Conservation (phyloP, 2,329 filamentous ascomycete species). For the Escovopsis weberi region DNA sequence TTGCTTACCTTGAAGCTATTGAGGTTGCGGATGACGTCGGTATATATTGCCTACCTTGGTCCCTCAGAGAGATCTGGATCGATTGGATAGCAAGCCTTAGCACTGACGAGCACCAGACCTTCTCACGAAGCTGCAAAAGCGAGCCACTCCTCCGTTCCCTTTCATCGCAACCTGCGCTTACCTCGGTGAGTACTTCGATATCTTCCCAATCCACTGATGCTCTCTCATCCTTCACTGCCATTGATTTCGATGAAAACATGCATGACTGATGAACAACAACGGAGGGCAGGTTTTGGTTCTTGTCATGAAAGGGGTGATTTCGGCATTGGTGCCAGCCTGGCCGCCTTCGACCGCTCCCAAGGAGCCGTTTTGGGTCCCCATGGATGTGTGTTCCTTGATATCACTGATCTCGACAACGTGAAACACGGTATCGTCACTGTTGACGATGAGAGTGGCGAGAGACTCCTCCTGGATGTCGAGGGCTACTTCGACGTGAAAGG, state of each 20-base stretch:
- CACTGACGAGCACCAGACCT: no score
- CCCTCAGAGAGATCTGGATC: no score
- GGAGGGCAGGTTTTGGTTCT: no score
- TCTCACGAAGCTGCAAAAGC: neutral
- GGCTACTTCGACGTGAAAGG: no score
- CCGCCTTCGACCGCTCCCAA: neutral
- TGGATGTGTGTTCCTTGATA: constrained; percentile 1
- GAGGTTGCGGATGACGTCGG: neutral
- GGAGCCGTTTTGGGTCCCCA: neutral
- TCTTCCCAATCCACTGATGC: no score
- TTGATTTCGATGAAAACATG: no score
- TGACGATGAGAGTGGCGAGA: no score
- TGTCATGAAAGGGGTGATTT: neutral
- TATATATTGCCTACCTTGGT: neutral
- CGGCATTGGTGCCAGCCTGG: no score
- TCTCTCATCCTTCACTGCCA: no score
- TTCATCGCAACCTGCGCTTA: constrained; percentile 1
- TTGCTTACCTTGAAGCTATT: constrained; percentile 1
- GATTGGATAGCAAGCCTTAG: no score
- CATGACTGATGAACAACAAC: no score
- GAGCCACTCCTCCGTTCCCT: neutral
- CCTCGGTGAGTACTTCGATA: neutral
- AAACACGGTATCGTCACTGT: constrained; percentile 1
- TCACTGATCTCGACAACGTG: constrained; percentile 2
- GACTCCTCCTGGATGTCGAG: neutral